Conservation (phyloP, 2,329 filamentous ascomycete genomes). For the Fusarium buxicola region DNA sequence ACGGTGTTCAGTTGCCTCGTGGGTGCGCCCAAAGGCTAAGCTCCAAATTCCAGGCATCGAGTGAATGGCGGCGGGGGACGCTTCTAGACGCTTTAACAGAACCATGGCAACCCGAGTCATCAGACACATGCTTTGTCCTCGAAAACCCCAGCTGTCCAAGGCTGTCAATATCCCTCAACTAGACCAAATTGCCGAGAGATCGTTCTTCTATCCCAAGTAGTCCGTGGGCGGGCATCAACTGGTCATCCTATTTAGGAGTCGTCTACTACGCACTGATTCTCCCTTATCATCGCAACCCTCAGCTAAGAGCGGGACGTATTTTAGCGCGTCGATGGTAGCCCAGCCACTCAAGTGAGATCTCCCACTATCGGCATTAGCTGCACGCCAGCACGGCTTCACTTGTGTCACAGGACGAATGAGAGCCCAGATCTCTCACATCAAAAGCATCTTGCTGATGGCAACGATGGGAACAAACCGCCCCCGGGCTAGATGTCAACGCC, state of each 20-base stretch:
- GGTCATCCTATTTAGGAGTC: background rate
- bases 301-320: background rate
- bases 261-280: no score
- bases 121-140: background rate
- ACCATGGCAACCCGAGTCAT: background rate
- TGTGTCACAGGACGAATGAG: background rate
- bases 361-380: background rate
- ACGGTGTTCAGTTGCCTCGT: no score
- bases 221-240: no score
- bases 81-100: background rate
- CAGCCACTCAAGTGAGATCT: background rate
- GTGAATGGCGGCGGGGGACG: background rate
- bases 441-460: no score
- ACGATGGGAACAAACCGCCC: no score
- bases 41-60: constrained; percentile 1
- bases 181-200: no score
- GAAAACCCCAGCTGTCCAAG: background rate
- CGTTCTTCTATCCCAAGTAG: no score
- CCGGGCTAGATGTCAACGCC: no score
- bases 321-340: background rate
- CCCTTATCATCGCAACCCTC: background rate
- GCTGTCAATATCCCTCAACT: no score
- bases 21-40: background rate
- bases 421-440: background rate
- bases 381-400: background rate